These are phyloP conservation scores for Colletotrichum sp. DNA, from an alignment of 2,329 filamentous ascomycete species.

Conservation along the genomic window DNA sequence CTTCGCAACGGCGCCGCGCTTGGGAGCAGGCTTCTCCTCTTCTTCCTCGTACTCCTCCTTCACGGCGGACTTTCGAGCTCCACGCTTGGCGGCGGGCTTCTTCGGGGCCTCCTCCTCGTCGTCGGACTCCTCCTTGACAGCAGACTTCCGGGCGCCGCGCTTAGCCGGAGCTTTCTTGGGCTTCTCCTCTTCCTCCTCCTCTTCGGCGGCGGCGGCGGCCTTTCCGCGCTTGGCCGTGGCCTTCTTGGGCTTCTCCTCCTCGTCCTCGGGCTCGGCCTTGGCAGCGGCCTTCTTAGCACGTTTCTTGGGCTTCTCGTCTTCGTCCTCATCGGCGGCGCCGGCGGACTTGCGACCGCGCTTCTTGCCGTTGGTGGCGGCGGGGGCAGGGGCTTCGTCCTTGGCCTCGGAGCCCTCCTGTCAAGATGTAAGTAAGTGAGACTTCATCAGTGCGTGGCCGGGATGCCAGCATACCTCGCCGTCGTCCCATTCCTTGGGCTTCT, in stretches of 20 bases:
- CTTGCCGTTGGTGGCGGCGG: constrained; percentile 16
- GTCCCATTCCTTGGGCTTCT: constrained; percentile 30
- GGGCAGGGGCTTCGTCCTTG: neutral
- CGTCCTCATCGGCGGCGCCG: constrained; percentile 17
- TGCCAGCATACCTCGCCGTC: constrained; percentile 17
- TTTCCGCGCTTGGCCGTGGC: neutral
- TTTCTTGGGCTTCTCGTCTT: constrained; percentile 3
- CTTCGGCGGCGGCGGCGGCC: neutral
- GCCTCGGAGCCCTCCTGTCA: constrained; percentile 31
- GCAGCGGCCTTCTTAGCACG: constrained; percentile 29
- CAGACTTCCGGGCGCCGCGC: neutral
- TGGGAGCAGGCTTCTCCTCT: neutral
- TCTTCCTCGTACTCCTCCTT: neutral
- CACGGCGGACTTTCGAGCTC: neutral
- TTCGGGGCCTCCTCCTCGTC: neutral
- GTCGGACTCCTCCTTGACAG: neutral
- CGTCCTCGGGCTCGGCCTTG: constrained; percentile 15
- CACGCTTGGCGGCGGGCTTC: neutral
- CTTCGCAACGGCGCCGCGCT: neutral
- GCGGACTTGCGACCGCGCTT: constrained; percentile 20
- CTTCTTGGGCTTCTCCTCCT: constrained; percentile 29
- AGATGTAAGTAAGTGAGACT: neutral
- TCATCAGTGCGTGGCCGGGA: neutral
- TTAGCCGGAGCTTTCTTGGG: neutral
- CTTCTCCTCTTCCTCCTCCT: neutral